phyloP scores from a whole-genome alignment of 129 eudicot genomes.

The Lactuca saligna region DNA sequence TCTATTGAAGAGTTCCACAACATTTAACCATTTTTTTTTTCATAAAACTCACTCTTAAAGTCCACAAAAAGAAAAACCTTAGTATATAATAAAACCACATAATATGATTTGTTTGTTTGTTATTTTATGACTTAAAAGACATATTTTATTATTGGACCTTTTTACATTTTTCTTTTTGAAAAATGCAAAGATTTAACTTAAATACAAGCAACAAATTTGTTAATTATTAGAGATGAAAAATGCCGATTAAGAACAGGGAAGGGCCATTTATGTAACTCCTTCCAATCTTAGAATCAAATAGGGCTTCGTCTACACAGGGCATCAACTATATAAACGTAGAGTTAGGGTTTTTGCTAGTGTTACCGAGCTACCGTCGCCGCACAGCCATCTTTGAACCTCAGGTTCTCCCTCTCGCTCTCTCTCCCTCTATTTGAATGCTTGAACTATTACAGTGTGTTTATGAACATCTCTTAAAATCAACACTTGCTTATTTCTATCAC shows the following conservation, averaged over 20 bases:
- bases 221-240: neutral
- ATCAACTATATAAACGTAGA: slow-evolving; percentile 7
- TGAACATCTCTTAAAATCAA: neutral
- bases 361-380: slow-evolving; percentile 33
- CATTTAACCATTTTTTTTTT: too few species aligned
- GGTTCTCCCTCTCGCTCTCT: slow-evolving; percentile 14
- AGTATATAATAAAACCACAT: too few species aligned
- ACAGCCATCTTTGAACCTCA: slow-evolving; percentile 6
- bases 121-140: too few species aligned
- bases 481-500: neutral
- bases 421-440: neutral
- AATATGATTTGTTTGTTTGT: too few species aligned
- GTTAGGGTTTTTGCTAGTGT: slow-evolving; percentile 34
- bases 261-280: neutral
- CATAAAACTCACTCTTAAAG: too few species aligned
- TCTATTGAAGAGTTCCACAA: too few species aligned
- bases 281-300: neutral
- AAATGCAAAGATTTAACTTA: too few species aligned
- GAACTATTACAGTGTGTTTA: neutral
- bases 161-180: too few species aligned
- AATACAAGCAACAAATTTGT: too few species aligned
- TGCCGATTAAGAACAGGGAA: neutral
- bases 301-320: slow-evolving; percentile 6
- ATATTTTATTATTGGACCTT: too few species aligned
- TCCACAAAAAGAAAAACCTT: too few species aligned